Evolutionary conservation across 768 basidiomycete genomes (phyloP).

Genomic region (Lepiota venenata): DNA sequence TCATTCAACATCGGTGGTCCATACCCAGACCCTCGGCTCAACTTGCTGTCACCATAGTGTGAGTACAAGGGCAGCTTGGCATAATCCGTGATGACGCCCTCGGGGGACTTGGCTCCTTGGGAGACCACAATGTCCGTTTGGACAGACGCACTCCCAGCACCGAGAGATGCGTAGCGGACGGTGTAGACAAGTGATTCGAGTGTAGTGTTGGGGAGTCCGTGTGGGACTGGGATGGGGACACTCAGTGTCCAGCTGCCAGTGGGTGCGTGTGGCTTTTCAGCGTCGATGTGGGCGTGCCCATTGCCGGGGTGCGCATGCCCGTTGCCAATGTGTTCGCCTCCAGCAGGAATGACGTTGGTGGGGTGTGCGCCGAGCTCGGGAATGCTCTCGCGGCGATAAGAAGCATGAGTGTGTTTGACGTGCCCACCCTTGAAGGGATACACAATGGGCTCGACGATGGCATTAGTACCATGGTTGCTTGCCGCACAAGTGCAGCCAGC

Average conservation of each 20-base stretch:
- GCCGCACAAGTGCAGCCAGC: background rate
- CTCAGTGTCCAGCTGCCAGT: constrained; percentile 4
- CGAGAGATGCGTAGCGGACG: constrained; percentile 2
- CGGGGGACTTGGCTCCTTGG: background rate
- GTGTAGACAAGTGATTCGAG: constrained; percentile 6
- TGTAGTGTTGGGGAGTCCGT: background rate
- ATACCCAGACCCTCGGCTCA: background rate
- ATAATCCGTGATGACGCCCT: constrained; percentile 7
- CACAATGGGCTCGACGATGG: constrained; percentile 1
- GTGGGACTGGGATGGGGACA: constrained; percentile 3
- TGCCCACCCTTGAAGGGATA: constrained; percentile 9
- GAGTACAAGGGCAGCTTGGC: constrained; percentile 3
- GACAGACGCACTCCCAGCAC: constrained; percentile 2
- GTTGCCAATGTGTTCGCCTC: background rate
- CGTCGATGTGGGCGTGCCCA: background rate
- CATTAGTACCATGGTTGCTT: background rate
- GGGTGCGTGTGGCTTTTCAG: background rate
- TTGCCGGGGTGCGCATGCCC: background rate
- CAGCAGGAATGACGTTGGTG: background rate
- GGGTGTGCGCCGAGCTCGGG: background rate
- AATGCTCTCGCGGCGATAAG: constrained; percentile 6
- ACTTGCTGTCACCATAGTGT: background rate
- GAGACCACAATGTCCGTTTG: constrained; percentile 9
- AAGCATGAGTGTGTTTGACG: constrained; percentile 9
- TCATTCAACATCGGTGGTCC: constrained; percentile 10